Evolutionary conservation across 2,329 filamentous ascomycete genomes (phyloP).

Genomic region (Fusarium sp.): DNA sequence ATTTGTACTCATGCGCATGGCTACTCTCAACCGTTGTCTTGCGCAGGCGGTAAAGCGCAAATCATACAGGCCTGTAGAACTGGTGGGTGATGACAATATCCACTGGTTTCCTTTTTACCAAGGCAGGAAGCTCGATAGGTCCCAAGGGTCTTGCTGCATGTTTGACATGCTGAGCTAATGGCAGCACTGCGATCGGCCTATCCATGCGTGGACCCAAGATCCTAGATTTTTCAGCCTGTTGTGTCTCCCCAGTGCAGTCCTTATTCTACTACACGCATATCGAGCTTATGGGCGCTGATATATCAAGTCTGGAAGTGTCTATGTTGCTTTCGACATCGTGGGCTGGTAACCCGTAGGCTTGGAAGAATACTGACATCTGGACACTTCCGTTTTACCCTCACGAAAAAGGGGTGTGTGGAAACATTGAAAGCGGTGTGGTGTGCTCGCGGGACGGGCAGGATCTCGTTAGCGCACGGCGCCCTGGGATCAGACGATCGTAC

Average conservation of each 20-base stretch:
- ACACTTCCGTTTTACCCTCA: neutral
- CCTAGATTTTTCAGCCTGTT: slow-evolving; percentile 7
- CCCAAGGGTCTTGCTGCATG: slow-evolving; percentile 41
- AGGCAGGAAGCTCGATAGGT: slow-evolving; percentile 41
- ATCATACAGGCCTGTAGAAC: neutral
- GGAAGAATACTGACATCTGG: neutral
- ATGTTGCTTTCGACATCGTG: neutral
- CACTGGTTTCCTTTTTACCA: slow-evolving; percentile 26
- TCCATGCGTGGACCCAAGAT: slow-evolving; percentile 38
- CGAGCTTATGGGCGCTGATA: neutral
- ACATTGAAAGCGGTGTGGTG: slow-evolving; percentile 41
- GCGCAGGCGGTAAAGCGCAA: slow-evolving; percentile 10
- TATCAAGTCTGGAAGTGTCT: neutral
- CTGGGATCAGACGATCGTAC: slow-evolving; percentile 49
- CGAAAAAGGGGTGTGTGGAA: slow-evolving; percentile 29
- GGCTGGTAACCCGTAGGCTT: neutral
- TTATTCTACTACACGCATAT: neutral
- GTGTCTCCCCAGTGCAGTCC: slow-evolving; percentile 3
- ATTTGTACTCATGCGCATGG: neutral
- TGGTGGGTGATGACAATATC: neutral
- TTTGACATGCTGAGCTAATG: slow-evolving; percentile 39
- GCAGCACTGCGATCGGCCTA: slow-evolving; percentile 42
- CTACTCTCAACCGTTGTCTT: neutral
- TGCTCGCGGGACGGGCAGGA: slow-evolving; percentile 49
- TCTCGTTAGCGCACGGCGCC: slow-evolving; percentile 45